Evolutionary conservation across 108 stramenopile species (phyloP).

Genomic region (Skeletonema tropicum): DNA sequence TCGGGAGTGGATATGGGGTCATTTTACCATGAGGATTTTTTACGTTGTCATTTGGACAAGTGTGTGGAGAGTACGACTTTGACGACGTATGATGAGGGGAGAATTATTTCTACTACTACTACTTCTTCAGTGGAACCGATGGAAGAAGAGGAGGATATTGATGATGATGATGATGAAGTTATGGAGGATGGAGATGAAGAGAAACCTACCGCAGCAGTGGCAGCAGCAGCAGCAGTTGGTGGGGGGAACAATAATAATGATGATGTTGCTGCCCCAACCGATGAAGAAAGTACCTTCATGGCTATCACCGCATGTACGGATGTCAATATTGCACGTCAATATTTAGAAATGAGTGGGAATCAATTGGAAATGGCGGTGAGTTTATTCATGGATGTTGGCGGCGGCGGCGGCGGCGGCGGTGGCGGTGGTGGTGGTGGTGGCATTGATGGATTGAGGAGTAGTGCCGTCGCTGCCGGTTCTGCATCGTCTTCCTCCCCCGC

Average conservation of each 20-base stretch:
- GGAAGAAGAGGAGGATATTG: not conserved
- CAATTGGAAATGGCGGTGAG: no score
- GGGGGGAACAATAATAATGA: slow-evolving; percentile 5
- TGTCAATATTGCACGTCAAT: slow-evolving; percentile 16
- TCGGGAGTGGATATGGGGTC: not conserved
- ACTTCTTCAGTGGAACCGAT: not conserved
- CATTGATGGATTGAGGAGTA: not conserved
- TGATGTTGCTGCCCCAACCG: slow-evolving; percentile 31
- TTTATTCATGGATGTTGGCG: slow-evolving; percentile 54
- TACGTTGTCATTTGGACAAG: not conserved
- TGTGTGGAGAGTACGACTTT: not conserved
- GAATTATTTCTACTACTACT: not conserved
- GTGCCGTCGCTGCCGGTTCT: no score
- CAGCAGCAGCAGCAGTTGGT: no score
- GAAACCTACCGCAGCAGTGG: not conserved
- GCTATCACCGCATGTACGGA: slow-evolving; percentile 73
- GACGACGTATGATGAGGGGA: not conserved
- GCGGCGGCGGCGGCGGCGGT: no score
- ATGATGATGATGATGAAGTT: not conserved
- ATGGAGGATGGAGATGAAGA: not conserved
- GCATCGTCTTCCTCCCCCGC: not conserved
- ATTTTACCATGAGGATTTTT: slow-evolving; percentile 2
- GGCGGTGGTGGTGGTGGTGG: no score
- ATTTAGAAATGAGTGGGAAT: no score
- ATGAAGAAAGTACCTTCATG: slow-evolving; percentile 59